Percentiles rank a stretch among this genome's conserved stretches.
phyloP scores from a whole-genome alignment of 2,329 filamentous ascomycete species.

The Aspergillus sp. region DNA sequence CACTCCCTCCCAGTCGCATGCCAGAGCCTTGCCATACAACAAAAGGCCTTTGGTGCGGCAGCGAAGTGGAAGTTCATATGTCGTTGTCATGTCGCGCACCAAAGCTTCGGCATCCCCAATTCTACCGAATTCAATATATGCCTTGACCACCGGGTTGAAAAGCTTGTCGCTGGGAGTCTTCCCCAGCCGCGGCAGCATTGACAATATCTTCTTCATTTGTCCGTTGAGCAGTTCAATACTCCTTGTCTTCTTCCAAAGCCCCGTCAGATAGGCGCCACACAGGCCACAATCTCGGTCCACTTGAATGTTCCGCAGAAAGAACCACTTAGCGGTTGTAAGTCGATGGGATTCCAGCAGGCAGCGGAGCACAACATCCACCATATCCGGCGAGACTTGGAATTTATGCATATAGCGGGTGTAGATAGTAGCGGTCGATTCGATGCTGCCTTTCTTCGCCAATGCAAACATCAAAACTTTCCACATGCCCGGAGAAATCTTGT shows the following conservation, averaged over 20 bases:
- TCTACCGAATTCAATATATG: conserved; percentile 39
- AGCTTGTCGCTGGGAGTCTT: conserved; percentile 38
- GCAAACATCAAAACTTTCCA: conserved; percentile 39
- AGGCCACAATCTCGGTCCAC: conserved; percentile 36
- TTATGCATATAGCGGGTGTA: conserved; percentile 28
- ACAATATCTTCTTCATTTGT: conserved; percentile 32
- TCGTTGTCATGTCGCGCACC: conserved; percentile 34
- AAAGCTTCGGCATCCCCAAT: conserved; percentile 36
- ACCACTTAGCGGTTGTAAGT: conserved; percentile 35
- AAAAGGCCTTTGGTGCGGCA: conserved; percentile 39
- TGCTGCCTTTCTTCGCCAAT: conserved; percentile 34
- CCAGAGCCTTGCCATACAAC: conserved; percentile 36
- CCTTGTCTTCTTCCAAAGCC: conserved; percentile 41
- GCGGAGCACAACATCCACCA: conserved; percentile 38
- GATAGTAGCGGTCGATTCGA: conserved; percentile 38
- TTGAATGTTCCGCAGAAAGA: conserved; percentile 34
- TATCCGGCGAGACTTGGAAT: conserved; percentile 29
- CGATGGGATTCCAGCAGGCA: conserved; percentile 39
- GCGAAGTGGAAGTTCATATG: conserved; percentile 29
- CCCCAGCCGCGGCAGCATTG: conserved; percentile 25
- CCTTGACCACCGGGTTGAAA: conserved; percentile 41
- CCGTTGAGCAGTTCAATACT: conserved; percentile 36
- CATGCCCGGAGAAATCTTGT: conserved; percentile 30
- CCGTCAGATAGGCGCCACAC: conserved; percentile 37
- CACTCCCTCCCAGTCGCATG: conserved; percentile 42